Evolutionary conservation across 129 eudicot species (phyloP).

Genomic region (Tagetes patula): DNA sequence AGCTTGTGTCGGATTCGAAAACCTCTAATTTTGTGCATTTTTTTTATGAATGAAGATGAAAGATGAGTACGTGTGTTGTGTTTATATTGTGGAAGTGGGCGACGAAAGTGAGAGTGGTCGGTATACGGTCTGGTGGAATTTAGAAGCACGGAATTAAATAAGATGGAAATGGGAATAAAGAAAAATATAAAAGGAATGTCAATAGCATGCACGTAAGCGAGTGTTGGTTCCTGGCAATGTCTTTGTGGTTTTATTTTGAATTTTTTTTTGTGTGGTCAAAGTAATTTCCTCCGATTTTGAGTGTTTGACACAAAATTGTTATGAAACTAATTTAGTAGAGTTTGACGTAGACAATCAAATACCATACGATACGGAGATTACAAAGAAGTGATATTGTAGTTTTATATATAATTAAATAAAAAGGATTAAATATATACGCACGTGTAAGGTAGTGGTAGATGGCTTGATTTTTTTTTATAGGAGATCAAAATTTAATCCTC

Average conservation of each 20-base stretch:
- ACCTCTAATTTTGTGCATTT: slow-evolving; percentile 2
- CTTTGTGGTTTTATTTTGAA: slow-evolving; percentile 1
- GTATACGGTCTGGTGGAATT: slow-evolving; percentile 22
- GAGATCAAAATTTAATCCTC: too few relatives aligned
- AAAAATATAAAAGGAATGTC: slow-evolving; percentile 11
- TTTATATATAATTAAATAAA: too few relatives aligned
- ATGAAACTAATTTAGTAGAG: neutral
- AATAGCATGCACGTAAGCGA: slow-evolving; percentile 17
- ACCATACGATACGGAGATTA: too few relatives aligned
- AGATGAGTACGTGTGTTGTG: neutral
- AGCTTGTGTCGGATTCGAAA: neutral
- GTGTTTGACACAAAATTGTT: neutral
- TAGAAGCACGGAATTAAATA: slow-evolving; percentile 9
- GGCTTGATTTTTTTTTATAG: too few relatives aligned
- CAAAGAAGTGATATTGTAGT: too few relatives aligned
- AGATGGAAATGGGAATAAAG: slow-evolving; percentile 13
- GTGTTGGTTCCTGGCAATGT: slow-evolving; percentile 19
- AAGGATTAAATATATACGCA: too few relatives aligned
- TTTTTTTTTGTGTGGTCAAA: slow-evolving; percentile 22
- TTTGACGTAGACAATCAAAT: too few relatives aligned
- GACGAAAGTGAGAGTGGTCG: slow-evolving; percentile 28
- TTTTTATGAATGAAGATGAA: neutral
- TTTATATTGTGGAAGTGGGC: slow-evolving; percentile 19
- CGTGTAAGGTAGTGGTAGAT: too few relatives aligned
- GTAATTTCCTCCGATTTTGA: neutral